These are phyloP conservation scores for Tylopilus rubrobrunneus DNA, from an alignment of 768 basidiomycete genomes.

Conservation along the genomic window DNA sequence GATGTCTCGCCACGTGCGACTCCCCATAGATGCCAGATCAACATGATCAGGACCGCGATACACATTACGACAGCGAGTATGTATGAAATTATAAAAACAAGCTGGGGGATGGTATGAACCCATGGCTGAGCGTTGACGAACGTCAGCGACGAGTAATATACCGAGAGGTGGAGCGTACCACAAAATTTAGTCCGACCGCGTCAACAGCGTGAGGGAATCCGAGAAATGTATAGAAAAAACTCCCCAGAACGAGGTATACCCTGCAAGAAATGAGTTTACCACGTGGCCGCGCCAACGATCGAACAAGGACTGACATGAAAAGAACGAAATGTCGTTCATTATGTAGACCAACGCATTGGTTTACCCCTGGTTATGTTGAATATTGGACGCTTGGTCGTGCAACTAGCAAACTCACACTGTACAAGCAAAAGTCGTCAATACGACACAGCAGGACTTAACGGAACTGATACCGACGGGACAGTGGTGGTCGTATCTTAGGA, in stretches of 20 bases:
- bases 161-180: conserved; percentile 31
- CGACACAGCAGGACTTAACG: neutral
- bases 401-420: conserved; percentile 37
- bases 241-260: conserved; percentile 74
- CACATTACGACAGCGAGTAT: conserved; percentile 74
- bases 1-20: conserved; percentile 76
- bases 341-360: conserved; percentile 93
- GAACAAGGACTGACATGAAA: conserved; percentile 66
- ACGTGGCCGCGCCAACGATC: neutral
- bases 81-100: conserved; percentile 70
- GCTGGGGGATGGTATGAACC: conserved; percentile 60
- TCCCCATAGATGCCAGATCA: conserved; percentile 68
- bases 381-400: neutral
- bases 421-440: neutral
- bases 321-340: conserved; percentile 96
- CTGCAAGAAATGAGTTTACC: conserved; percentile 34
- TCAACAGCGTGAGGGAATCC: conserved; percentile 62
- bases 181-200: conserved; percentile 52
- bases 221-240: conserved; percentile 53
- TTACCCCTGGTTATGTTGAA: conserved; percentile 63
- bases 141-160: neutral
- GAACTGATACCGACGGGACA: conserved; percentile 64
- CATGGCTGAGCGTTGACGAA: conserved; percentile 37
- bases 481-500: conserved; percentile 89
- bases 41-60: conserved; percentile 70